phyloP scores from a whole-genome alignment of 164 flowering plant species.

The Annona cherimola region DNA sequence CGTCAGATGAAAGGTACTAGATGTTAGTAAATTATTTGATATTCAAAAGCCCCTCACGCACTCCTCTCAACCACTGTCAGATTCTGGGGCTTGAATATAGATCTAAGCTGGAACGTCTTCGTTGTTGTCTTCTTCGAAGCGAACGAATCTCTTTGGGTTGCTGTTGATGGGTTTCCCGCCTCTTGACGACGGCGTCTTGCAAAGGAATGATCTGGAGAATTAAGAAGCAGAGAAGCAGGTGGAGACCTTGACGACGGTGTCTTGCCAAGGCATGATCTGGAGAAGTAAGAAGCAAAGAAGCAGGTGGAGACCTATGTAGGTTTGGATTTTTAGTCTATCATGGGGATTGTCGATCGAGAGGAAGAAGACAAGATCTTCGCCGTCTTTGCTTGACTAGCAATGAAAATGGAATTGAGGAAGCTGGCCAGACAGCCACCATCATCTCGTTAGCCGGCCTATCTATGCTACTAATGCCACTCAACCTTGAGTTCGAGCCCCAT shows the following conservation, averaged over 20 bases:
- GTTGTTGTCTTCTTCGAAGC: too few relatives aligned
- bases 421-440: conserved; percentile 61
- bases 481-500: conserved; percentile 48
- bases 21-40: too few relatives aligned
- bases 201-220: too few relatives aligned
- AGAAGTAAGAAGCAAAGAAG: conserved; percentile 72
- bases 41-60: too few relatives aligned
- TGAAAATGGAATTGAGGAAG: conserved; percentile 75
- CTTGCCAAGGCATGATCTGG: conserved; percentile 81
- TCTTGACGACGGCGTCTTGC: conserved; percentile 55
- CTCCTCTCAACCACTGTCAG: too few relatives aligned
- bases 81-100: too few relatives aligned
- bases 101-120: too few relatives aligned
- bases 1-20: too few relatives aligned
- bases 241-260: too few relatives aligned
- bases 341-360: conserved; percentile 2
- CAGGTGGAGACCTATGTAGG: conserved; percentile 41
- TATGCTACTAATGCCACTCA: conserved; percentile 26
- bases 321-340: conserved; percentile 17
- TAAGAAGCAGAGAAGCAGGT: too few relatives aligned
- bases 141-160: too few relatives aligned
- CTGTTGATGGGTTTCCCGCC: conserved; percentile 32
- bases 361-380: conserved; percentile 21
- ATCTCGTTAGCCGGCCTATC: conserved; percentile 44
- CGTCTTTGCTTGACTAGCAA: conserved; percentile 37